A percentile compares a stretch with the other conserved stretches of the same genome.
These are phyloP conservation scores for Miamiensis avidus DNA, from an alignment of 169 alveolate genomes.

Conservation along the genomic window DNA sequence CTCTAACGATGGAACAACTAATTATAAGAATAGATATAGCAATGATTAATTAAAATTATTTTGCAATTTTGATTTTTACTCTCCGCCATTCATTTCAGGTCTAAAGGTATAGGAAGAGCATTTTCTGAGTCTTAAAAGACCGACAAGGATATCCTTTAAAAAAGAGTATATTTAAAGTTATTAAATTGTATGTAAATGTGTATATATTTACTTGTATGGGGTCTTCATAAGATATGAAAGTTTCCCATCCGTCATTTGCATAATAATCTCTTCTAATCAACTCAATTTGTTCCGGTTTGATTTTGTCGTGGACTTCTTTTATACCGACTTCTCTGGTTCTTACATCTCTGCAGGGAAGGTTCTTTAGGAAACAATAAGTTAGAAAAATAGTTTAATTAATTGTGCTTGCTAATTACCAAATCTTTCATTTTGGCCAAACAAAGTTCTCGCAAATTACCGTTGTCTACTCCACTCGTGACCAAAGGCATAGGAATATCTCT, in stretches of 20 bases:
- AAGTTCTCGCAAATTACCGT: slow-evolving; percentile 87
- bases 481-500: slow-evolving; percentile 91
- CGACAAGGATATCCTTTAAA: slow-evolving; percentile 73
- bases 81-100: slow-evolving; percentile 61
- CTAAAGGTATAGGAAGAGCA: slow-evolving; percentile 72
- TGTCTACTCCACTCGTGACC: slow-evolving; percentile 87
- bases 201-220: slow-evolving; percentile 57
- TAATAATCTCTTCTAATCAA: slow-evolving; percentile 84
- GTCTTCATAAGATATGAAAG: slow-evolving; percentile 86
- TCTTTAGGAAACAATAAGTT: no score
- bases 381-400: no score
- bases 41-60: background rate
- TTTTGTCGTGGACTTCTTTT: slow-evolving; percentile 81
- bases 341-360: slow-evolving; percentile 87
- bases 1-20: slow-evolving; percentile 83
- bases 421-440: slow-evolving; percentile 84
- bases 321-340: slow-evolving; percentile 89
- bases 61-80: background rate
- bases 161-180: no score
- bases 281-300: slow-evolving; percentile 84
- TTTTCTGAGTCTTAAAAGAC: slow-evolving; percentile 80
- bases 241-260: slow-evolving; percentile 90
- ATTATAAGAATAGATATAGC: background rate
- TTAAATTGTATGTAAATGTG: no score
- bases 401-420: no score